Base-by-base conservation (phyloP, 139 green algal genomes). In the Auxenochlorella pyrenoidosa region DNA sequence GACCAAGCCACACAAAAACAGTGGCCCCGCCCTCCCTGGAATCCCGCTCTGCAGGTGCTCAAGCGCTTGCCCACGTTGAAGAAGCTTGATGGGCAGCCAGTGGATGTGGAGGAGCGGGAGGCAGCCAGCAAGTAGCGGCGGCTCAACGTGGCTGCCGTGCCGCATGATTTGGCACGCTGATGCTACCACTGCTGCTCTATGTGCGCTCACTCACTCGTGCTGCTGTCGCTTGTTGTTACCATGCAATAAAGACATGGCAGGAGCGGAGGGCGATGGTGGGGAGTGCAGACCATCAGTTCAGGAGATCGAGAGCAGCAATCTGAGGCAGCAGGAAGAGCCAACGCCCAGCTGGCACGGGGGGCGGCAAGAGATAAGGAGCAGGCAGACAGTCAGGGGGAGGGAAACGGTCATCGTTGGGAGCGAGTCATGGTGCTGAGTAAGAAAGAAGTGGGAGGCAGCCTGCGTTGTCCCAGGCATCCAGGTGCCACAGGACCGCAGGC, bases 21-120 rank as follows among this genome's bases (percentile, higher is more conserved):
- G 47, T 10, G 10, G 47, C 47, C 47, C 47, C 10, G 47, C 47
- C 47, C 47, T 54, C 47, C 47, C 10, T 6, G 47, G 10, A 54
- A 10, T 6, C 47, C 47, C 8, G 47, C 6, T 43, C 19, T 59
- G 54, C 59, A 89, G 78, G 95, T 98, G 28, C 83, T 98, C 28
- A 96, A 96, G 86, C 92, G 96, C 26, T 60, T 99, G 79, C 96
- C 96, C 21, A 89, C 94, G 22, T 89, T 99, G 15, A 97, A 97
- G 84, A 98, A 98, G 93, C 91, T 99, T 66, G 97, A 99, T 83
- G 97, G 97, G 43, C 91, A 96, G 34, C 94, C 96, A 8, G 90
- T 98, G 22, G 94, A 97, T 63, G 93, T 95, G 65, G 96, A 97
- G 47, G 96, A 98, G 89, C 86, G 92, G 18, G 95, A 98, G 59